Evolutionary conservation across 2,329 filamentous ascomycete genomes (phyloP), one percentile per base, ranked within the genome.

Genomic region (Aspergillus sp.): DNA sequence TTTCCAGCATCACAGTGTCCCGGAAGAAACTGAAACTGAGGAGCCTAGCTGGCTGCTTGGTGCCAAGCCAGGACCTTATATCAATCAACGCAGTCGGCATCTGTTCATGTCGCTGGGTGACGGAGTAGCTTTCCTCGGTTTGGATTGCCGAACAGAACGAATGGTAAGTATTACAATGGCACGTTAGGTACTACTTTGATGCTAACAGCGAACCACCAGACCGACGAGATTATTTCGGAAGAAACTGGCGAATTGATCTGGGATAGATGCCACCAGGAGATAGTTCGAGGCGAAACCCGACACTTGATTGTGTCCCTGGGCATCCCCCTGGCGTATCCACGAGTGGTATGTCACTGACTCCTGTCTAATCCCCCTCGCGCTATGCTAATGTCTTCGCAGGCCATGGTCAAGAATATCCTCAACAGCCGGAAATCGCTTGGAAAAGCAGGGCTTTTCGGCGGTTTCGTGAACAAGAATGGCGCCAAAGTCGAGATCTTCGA

Each of bases 11-110:
- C 96, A 99, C 75, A 96, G 90, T 66, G 82, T 96, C 3, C 80
- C 86, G 0, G 86, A 88, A 49, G 95, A 99, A 78, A 92, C 88
- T 0, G 88, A 96, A 66, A 82, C 84, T 38, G 86, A 90, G 2
- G 96, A 99, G 75, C 91, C 94, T 2, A 97, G 92, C 72, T 98
- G 95, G 95, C 80, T 96, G 17, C 78, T 98, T 3, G 95, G 95
- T 5, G 80, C 84, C 23, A 82, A 84, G 36, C 90, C 89, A 3
- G 96, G 96, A 0, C 93, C 94, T 0, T 99, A 96, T 73, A 97
- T 99, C 72, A 86, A 88, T 19, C 90, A 98, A 75, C 82, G 86
- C 27, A 96, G 92, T 70, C 88, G 92, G 62, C 96, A 90, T 72
- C 69, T 97, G 27, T 96, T 96, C 76, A 86, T 98, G 82, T 88